These are phyloP conservation scores for Liquidambar formosana DNA, from an alignment of 164 flowering plant species.

Conservation along the genomic window DNA sequence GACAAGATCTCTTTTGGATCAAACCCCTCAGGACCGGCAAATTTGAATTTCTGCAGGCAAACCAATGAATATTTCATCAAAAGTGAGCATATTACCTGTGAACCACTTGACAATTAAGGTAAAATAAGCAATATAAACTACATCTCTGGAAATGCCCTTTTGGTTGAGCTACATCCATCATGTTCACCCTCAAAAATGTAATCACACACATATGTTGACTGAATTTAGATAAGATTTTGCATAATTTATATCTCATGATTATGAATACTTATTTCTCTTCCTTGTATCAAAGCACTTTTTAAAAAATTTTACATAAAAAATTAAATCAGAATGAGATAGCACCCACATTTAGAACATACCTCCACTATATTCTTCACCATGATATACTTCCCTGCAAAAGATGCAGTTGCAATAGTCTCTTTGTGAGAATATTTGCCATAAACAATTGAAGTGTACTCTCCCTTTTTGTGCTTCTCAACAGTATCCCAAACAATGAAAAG, in stretches of 20 bases:
- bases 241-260: background rate
- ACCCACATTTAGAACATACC: slow-evolving; percentile 38
- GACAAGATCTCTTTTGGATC: slow-evolving; percentile 83
- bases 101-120: background rate
- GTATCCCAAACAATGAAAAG: slow-evolving; percentile 62
- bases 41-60: slow-evolving; percentile 81
- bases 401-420: slow-evolving; percentile 95
- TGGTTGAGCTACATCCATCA: slow-evolving; percentile 95
- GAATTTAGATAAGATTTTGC: slow-evolving; percentile 16
- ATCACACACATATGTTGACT: slow-evolving; percentile 95
- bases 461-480: slow-evolving; percentile 97
- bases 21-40: slow-evolving; percentile 86
- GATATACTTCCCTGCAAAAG: slow-evolving; percentile 90
- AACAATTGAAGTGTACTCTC: slow-evolving; percentile 89
- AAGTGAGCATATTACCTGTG: background rate
- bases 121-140: background rate
- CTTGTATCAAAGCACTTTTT: background rate
- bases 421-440: slow-evolving; percentile 95
- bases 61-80: slow-evolving; percentile 9
- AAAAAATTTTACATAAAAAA: too few relatives aligned
- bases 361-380: slow-evolving; percentile 88
- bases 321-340: background rate
- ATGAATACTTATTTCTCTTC: background rate
- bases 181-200: slow-evolving; percentile 88
- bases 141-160: slow-evolving; percentile 81